Evolutionary conservation across 1,284 basidiomycete species (phyloP), one percentile per base, ranked within the genome.

Genomic region (Marasmius sp.): DNA sequence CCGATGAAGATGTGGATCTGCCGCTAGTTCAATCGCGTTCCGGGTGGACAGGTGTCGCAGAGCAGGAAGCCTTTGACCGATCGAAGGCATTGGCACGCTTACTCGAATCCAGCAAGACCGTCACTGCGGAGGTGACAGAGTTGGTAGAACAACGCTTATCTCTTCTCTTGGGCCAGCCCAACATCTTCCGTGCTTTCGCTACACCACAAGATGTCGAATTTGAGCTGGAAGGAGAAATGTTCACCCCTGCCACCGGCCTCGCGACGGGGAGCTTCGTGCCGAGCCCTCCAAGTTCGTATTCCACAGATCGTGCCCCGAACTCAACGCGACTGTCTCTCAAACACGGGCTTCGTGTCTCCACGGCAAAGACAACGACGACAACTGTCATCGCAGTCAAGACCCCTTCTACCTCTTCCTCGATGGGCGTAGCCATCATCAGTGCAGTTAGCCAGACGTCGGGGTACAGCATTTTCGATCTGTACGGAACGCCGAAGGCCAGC

Each of bases 401-500:
- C 8, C 62, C 62, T 12, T 57, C 50, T 11, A 43, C 18, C 12
- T 34, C 22, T 33, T 60, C 61, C 3, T 55, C 58, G n/a, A 22
- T 57, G 8, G 59, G 62, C n/a, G 38, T 64, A 14, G 45, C 51
- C n/a, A 45, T 64, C 27, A 20, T 64, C 47, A 61, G 59, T 34
- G 62, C 45, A 47, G 45, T 47, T n/a, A 47, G 59, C 8, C 56
- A 59, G 7, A 39, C 62, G 8, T 33, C 50, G 50, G 57, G 59
- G 9, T 61, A 50, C 59, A 64, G 59, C 37, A 61, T 64, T 22
- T 50, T 64, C 14, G 62, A 64, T 9, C 39, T 64, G 37, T 64
- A 64, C 38, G 62, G 59, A 38, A 47, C 60, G 33, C 58, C 59
- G 6, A 59, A 59, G 14, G 11, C 14, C 37, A 43, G 10, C 36